These are phyloP conservation scores for Aspergillus felis DNA, from an alignment of 2,329 filamentous ascomycete genomes.

Conservation along the genomic window DNA sequence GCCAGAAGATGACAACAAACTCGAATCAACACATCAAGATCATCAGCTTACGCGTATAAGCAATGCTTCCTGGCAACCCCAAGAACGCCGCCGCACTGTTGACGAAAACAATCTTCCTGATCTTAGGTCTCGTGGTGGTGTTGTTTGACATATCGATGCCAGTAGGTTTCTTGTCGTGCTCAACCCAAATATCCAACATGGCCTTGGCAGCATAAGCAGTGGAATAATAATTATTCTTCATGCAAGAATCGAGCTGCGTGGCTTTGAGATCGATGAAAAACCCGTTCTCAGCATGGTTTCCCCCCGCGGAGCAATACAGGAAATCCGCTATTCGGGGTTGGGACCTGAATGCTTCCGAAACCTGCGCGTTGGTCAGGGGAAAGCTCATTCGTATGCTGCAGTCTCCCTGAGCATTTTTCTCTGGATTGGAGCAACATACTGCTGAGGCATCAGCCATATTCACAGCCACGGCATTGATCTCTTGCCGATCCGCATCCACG, in stretches of 20 bases:
- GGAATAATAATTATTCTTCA: slow-evolving; percentile 6
- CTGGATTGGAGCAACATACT: background rate
- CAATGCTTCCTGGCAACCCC: background rate
- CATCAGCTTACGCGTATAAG: background rate
- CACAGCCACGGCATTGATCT: background rate
- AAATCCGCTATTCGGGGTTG: background rate
- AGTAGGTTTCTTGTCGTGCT: background rate
- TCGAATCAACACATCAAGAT: too few species aligned
- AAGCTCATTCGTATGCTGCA: too few species aligned
- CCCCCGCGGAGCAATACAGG: background rate
- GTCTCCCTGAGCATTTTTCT: too few species aligned
- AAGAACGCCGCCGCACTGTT: background rate
- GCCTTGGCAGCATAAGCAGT: slow-evolving; percentile 1
- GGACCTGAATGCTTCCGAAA: background rate
- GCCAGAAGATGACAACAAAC: background rate
- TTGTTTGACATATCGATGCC: background rate
- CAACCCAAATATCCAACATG: slow-evolving; percentile 2
- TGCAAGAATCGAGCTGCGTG: background rate
- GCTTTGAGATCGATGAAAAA: background rate
- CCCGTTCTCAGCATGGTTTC: background rate
- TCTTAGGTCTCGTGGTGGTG: background rate
- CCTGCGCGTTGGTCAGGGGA: background rate
- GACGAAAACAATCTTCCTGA: background rate
- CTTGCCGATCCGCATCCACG: background rate
- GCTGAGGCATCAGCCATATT: background rate